Conservation (phyloP, 768 basidiomycete species). For the Phanerochaete carnosa region DNA sequence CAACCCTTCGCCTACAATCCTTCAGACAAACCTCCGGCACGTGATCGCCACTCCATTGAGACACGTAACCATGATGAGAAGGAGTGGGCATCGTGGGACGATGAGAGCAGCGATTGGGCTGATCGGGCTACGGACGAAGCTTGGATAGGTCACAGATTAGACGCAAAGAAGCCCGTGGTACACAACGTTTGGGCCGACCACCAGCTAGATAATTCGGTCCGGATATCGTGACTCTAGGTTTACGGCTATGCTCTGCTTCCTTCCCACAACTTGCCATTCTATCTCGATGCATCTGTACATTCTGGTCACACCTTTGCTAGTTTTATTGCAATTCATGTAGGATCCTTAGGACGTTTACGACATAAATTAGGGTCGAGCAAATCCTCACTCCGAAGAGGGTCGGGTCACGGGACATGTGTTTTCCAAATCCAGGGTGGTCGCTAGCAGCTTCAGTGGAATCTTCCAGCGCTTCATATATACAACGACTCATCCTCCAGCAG, state of each 20-base stretch:
- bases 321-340: neutral
- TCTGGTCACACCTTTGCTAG: neutral
- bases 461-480: slow-evolving; percentile 6
- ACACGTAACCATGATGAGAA: slow-evolving; percentile 14
- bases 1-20: slow-evolving; percentile 13
- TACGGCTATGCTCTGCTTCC: neutral
- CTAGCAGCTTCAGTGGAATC: slow-evolving; percentile 2
- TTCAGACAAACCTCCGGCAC: slow-evolving; percentile 3
- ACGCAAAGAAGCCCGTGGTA: slow-evolving; percentile 34
- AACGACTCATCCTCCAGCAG: neutral
- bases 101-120: slow-evolving; percentile 49
- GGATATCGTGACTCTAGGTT: slow-evolving; percentile 1
- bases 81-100: slow-evolving; percentile 46
- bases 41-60: neutral
- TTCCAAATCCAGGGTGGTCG: slow-evolving; percentile 10
- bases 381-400: neutral
- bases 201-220: slow-evolving; percentile 9
- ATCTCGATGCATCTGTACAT: slow-evolving; percentile 8
- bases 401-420: slow-evolving; percentile 9
- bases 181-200: slow-evolving; percentile 26
- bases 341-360: neutral
- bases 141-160: slow-evolving; percentile 39
- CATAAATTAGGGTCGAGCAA: neutral
- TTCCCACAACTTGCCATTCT: neutral
- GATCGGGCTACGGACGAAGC: slow-evolving; percentile 45